A percentile compares a stretch with the other conserved stretches of the same genome.
Conservation (phyloP, 2,329 filamentous ascomycete species). For the Aspergillus japonicus region DNA sequence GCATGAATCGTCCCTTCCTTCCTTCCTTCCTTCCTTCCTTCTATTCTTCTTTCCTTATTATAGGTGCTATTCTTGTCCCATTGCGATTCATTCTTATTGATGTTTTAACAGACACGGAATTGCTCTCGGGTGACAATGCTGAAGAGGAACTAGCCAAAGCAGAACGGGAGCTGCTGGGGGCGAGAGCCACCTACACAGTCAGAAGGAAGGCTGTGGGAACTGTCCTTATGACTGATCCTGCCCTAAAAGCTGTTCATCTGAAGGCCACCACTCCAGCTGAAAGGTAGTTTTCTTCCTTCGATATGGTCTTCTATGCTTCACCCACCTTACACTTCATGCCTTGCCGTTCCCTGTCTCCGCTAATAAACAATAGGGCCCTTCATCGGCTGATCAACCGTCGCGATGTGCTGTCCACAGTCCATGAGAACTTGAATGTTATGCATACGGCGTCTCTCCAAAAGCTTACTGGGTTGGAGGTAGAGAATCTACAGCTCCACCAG, state of each 20-base stretch:
- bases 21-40: not conserved
- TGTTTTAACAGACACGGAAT: constrained; percentile 32
- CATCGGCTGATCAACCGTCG: constrained; percentile 65
- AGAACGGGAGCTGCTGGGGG: constrained; percentile 66
- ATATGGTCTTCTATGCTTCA: not conserved
- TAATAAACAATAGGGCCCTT: constrained; percentile 56
- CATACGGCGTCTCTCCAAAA: constrained; percentile 53
- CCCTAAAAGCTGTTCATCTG: constrained; percentile 73
- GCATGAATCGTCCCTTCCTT: not conserved
- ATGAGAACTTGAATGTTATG: constrained; percentile 59
- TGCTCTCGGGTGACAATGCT: constrained; percentile 50
- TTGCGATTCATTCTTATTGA: constrained; percentile 4
- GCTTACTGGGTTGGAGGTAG: constrained; percentile 58
- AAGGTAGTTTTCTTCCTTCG: constrained; percentile 50
- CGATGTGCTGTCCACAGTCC: constrained; percentile 63
- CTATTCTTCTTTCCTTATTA: not conserved
- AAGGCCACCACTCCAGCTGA: constrained; percentile 65
- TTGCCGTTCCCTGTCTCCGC: constrained; percentile 5
- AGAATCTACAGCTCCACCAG: constrained; percentile 56
- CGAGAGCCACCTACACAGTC: constrained; percentile 67
- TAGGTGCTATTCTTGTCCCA: not conserved
- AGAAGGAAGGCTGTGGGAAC: constrained; percentile 67
- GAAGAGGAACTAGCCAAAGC: constrained; percentile 53
- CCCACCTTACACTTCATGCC: constrained; percentile 3
- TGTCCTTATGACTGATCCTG: constrained; percentile 70